Conservation (phyloP, 768 basidiomycete species). For the Trametopsis cervina region DNA sequence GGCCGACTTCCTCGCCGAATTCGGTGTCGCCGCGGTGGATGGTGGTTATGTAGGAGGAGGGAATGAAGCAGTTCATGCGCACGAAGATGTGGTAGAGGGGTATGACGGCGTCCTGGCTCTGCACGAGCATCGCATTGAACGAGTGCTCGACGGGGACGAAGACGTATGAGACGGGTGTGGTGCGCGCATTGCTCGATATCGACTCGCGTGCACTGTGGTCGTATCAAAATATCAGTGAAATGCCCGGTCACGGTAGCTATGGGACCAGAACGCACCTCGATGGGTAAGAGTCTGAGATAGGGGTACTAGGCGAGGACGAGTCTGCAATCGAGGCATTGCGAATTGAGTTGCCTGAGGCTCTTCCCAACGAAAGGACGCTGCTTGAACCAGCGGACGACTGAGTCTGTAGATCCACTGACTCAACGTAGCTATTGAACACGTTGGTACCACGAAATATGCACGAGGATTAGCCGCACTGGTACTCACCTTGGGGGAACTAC, state of each 20-base stretch:
- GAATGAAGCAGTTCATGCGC: slow-evolving; percentile 43
- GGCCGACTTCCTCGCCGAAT: slow-evolving; percentile 38
- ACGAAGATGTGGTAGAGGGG: slow-evolving; percentile 40
- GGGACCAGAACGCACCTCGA: too few relatives aligned
- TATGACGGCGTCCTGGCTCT: slow-evolving; percentile 1
- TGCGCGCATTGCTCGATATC: too few relatives aligned
- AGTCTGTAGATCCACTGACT: slow-evolving; percentile 5
- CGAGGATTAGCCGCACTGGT: background rate
- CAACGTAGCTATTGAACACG: background rate
- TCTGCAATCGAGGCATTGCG: too few relatives aligned
- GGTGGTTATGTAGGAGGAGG: slow-evolving; percentile 40
- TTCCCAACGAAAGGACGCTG: too few relatives aligned
- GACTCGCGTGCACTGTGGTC: too few relatives aligned
- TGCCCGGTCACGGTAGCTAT: too few relatives aligned
- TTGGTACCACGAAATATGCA: background rate
- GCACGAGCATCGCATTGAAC: slow-evolving; percentile 17
- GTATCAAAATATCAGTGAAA: too few relatives aligned
- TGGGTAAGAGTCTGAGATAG: too few relatives aligned
- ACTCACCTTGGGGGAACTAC: slow-evolving; percentile 9
- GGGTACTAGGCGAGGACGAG: too few relatives aligned
- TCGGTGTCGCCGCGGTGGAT: slow-evolving; percentile 32
- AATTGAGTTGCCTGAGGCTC: too few relatives aligned
- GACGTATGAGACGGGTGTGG: slow-evolving; percentile 9
- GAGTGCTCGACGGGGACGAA: slow-evolving; percentile 12
- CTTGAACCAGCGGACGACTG: too few relatives aligned